Conservation (phyloP, 768 basidiomycete genomes). For the Pleurotus tuber-regium region DNA sequence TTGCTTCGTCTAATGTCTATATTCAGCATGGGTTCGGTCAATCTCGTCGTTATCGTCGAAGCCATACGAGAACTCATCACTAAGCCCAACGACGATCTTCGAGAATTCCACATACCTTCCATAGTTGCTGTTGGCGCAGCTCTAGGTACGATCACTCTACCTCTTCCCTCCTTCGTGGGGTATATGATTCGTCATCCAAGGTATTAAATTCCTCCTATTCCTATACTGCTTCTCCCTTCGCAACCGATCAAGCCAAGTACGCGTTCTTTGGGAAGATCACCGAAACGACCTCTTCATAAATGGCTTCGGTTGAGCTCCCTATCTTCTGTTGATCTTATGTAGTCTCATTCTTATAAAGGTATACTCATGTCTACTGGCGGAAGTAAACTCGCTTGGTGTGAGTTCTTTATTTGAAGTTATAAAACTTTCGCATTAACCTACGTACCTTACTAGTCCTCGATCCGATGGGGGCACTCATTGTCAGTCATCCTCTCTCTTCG, state of each 20-base stretch:
- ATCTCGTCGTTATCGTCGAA: constrained; percentile 87
- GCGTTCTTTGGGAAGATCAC: constrained; percentile 93
- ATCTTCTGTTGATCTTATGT: neutral
- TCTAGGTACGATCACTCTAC: constrained; percentile 48
- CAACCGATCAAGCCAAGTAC: constrained; percentile 83
- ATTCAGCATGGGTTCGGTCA: constrained; percentile 85
- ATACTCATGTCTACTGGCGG: constrained; percentile 82
- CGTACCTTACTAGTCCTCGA: constrained; percentile 51
- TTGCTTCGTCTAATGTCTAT: constrained; percentile 1
- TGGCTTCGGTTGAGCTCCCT: constrained; percentile 50
- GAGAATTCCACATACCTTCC: constrained; percentile 73
- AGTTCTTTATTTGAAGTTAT: constrained; percentile 36
- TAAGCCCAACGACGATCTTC: constrained; percentile 48
- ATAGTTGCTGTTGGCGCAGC: constrained; percentile 81
- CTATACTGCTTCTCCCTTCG: constrained; percentile 80
- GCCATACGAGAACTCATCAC: constrained; percentile 67
- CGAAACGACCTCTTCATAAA: constrained; percentile 90
- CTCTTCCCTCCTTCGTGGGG: neutral
- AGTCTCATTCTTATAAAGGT: constrained; percentile 36
- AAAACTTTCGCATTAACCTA: constrained; percentile 5
- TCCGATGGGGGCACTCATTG: constrained; percentile 73
- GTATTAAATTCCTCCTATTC: constrained; percentile 82
- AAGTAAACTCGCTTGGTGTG: constrained; percentile 79
- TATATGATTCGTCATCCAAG: constrained; percentile 31
- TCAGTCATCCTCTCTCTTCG: constrained; percentile 30